Conservation (phyloP, 1,284 basidiomycete genomes). For the Mycena citricolor region DNA sequence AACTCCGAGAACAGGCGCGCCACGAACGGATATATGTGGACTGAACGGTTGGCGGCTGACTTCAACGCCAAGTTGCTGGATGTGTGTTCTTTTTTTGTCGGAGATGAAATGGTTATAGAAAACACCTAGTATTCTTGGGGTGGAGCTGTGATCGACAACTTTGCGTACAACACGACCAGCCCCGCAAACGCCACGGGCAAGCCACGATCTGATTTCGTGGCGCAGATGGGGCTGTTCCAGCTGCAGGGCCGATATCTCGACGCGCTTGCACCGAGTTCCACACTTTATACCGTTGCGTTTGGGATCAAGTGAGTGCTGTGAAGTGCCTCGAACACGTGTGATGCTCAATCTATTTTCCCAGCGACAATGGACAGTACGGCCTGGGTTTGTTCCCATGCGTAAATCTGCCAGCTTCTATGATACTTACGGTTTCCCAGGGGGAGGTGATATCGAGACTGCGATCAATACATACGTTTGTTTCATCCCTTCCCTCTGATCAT, state of each 20-base stretch:
- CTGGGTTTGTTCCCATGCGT: conserved; percentile 13
- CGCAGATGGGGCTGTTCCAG: conserved; percentile 27
- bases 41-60: conserved; percentile 29
- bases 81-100: conserved; percentile 18
- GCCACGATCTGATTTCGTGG: conserved; percentile 28
- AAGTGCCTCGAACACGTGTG: background rate
- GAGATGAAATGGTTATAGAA: background rate
- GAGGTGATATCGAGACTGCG: conserved; percentile 28
- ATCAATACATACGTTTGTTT: conserved; percentile 26
- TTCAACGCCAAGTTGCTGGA: conserved; percentile 31
- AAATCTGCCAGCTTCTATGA: background rate
- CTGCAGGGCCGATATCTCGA: conserved; percentile 31
- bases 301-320: conserved; percentile 29
- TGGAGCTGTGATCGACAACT: conserved; percentile 34
- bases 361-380: conserved; percentile 29
- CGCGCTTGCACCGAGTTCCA: conserved; percentile 27
- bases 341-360: conserved; percentile 1
- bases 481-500: background rate
- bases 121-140: conserved; percentile 33
- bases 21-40: conserved; percentile 33
- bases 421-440: conserved; percentile 18
- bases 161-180: conserved; percentile 32
- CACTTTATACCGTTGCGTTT: conserved; percentile 31
- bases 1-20: conserved; percentile 29
- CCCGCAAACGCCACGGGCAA: conserved; percentile 27